A percentile compares a stretch with the other conserved stretches of the same genome.
Evolutionary conservation across 2,329 filamentous ascomycete species (phyloP).

Genomic region (Drechslerella dactyloides): DNA sequence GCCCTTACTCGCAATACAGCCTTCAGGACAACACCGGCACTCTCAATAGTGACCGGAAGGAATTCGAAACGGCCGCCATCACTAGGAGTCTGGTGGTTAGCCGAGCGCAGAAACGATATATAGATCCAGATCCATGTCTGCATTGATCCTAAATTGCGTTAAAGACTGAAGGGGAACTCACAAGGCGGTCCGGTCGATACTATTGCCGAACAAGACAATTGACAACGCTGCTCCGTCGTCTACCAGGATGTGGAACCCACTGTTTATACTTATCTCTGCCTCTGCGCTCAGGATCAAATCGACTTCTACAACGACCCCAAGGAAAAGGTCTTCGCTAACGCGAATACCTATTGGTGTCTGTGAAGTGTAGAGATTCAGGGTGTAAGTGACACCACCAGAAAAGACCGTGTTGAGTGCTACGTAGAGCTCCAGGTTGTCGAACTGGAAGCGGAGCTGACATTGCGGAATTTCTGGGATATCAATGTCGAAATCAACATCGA

Average conservation of each 20-base stretch:
- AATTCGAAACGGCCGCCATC: conserved; percentile 66
- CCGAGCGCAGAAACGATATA: too few species aligned
- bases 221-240: conserved; percentile 63
- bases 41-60: conserved; percentile 64
- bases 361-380: conserved; percentile 62
- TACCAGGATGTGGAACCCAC: conserved; percentile 65
- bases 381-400: conserved; percentile 60
- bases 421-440: conserved; percentile 65
- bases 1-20: conserved; percentile 62
- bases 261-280: conserved; percentile 62
- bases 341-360: conserved; percentile 60
- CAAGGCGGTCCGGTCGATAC: conserved; percentile 63
- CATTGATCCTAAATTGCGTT: background rate
- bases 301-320: conserved; percentile 63
- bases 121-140: background rate
- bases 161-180: conserved; percentile 57
- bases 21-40: conserved; percentile 60
- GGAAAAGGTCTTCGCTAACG: conserved; percentile 58
- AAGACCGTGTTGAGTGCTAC: conserved; percentile 61
- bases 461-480: conserved; percentile 61
- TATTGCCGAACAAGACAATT: conserved; percentile 63
- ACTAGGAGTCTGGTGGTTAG: conserved; percentile 55
- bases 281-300: conserved; percentile 64
- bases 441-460: conserved; percentile 60
- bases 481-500: conserved; percentile 61